Conservation (phyloP, 1,284 basidiomycete species). For the Anthracocystis panici-leucophaei region DNA sequence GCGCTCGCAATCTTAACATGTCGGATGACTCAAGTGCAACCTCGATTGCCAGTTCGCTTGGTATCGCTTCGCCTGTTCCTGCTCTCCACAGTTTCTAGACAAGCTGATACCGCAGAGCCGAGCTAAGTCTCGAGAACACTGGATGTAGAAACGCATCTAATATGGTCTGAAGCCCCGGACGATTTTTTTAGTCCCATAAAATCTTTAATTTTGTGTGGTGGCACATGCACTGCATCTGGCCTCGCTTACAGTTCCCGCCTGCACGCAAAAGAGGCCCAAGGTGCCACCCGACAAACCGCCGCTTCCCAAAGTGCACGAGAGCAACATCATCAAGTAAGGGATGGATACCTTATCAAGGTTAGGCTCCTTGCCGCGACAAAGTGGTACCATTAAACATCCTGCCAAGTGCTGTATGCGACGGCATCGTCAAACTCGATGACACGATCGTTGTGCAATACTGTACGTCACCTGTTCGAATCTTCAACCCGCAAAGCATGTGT, state of each 20-base stretch:
- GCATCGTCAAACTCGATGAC: background rate
- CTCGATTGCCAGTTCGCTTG: too few relatives aligned
- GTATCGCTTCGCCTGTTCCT: too few relatives aligned
- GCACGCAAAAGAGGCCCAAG: background rate
- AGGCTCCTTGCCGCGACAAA: slow-evolving; percentile 8
- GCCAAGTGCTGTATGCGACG: background rate
- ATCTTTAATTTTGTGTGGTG: background rate
- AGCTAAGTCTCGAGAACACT: too few relatives aligned
- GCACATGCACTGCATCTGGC: slow-evolving; percentile 10
- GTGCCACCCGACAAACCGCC: slow-evolving; percentile 8
- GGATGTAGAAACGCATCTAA: too few relatives aligned
- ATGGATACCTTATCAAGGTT: background rate
- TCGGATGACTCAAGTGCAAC: too few relatives aligned
- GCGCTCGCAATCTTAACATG: too few relatives aligned
- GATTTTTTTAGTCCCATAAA: too few relatives aligned
- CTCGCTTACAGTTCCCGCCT: background rate
- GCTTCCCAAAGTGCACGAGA: background rate
- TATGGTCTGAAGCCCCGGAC: too few relatives aligned
- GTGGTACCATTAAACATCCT: background rate
- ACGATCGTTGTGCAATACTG: too few relatives aligned
- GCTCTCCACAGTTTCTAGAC: too few relatives aligned
- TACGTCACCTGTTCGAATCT: background rate
- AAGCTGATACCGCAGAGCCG: too few relatives aligned
- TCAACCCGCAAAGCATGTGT: background rate
- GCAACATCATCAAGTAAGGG: background rate